Percentiles rank a stretch among this genome's conserved stretches.
phyloP scores from a whole-genome alignment of 2,329 filamentous ascomycete genomes.

The Fusarium redolens region DNA sequence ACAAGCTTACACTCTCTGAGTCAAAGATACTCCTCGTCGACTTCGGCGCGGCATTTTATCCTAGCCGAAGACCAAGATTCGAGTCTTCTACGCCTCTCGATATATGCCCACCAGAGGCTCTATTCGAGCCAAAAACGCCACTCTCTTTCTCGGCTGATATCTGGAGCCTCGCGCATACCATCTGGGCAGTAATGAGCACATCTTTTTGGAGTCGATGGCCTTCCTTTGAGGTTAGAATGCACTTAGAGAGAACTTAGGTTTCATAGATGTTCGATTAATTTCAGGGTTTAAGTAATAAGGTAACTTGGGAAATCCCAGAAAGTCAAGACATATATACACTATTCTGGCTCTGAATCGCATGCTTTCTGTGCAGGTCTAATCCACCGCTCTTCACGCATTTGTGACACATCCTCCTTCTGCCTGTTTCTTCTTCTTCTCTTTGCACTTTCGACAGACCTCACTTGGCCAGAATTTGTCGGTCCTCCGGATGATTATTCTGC shows the following conservation, averaged over 20 bases:
- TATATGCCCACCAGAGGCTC: conserved; percentile 48
- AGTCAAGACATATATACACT: not conserved
- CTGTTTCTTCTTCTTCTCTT: accelerated
- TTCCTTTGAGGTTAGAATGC: not conserved
- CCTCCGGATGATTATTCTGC: not conserved
- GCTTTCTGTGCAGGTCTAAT: accelerated
- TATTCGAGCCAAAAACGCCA: conserved; percentile 49
- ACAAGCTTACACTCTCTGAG: conserved; percentile 43
- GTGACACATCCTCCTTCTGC: accelerated
- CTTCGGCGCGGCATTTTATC: conserved; percentile 51
- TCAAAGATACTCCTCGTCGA: conserved; percentile 43
- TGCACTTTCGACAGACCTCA: not conserved
- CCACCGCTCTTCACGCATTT: no score
- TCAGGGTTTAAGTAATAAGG: not conserved
- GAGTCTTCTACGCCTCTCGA: conserved; percentile 46
- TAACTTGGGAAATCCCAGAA: accelerated
- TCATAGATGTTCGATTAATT: not conserved
- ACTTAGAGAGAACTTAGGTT: accelerated
- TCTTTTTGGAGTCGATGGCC: accelerated
- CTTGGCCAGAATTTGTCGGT: accelerated
- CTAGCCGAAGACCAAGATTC: conserved; percentile 31
- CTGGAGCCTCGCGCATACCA: conserved; percentile 53
- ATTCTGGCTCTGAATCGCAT: accelerated
- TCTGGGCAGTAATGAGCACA: conserved; percentile 50
- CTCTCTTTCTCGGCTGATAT: conserved; percentile 52